Conservation (phyloP, 352 stramenopile species). For the Pythium sukuiense region DNA sequence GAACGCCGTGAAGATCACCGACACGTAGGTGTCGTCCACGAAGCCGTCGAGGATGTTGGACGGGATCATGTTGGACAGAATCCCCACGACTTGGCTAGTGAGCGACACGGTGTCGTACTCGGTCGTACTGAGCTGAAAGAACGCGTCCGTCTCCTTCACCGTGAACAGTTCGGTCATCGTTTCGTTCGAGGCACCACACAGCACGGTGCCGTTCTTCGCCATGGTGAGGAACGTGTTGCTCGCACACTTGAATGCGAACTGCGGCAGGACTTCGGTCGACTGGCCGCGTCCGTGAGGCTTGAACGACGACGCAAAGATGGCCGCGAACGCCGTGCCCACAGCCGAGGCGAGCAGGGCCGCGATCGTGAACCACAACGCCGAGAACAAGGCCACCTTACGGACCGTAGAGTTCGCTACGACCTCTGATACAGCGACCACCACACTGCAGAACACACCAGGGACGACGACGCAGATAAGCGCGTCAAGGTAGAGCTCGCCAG, state of each 20-base stretch:
- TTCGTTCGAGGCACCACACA: constrained; percentile 38
- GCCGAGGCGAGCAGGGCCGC: constrained; percentile 33
- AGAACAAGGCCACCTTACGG: constrained; percentile 25
- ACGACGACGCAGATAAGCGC: constrained; percentile 42
- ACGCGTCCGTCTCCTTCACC: constrained; percentile 46
- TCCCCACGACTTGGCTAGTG: constrained; percentile 65
- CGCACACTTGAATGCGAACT: constrained; percentile 32
- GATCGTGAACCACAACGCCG: constrained; percentile 31
- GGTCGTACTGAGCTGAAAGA: constrained; percentile 39
- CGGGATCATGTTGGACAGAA: constrained; percentile 60
- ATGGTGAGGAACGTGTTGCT: constrained; percentile 42
- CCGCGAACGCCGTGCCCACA: constrained; percentile 35
- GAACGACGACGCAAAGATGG: constrained; percentile 34
- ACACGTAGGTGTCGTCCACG: constrained; percentile 47
- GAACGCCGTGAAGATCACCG: constrained; percentile 65
- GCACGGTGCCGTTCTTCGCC: constrained; percentile 34
- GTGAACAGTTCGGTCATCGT: constrained; percentile 40
- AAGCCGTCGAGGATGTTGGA: constrained; percentile 64
- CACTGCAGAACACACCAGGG: constrained; percentile 40
- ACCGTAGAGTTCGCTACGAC: constrained; percentile 29
- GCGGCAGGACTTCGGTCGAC: neutral
- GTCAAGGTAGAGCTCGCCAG: constrained; percentile 39
- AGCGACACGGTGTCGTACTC: constrained; percentile 43
- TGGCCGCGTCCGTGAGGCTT: neutral
- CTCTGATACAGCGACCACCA: constrained; percentile 37